A percentile compares a stretch with the other conserved stretches of the same genome.
Conservation (phyloP, 495 filamentous ascomycete genomes). For the Rusavskia elegans region DNA sequence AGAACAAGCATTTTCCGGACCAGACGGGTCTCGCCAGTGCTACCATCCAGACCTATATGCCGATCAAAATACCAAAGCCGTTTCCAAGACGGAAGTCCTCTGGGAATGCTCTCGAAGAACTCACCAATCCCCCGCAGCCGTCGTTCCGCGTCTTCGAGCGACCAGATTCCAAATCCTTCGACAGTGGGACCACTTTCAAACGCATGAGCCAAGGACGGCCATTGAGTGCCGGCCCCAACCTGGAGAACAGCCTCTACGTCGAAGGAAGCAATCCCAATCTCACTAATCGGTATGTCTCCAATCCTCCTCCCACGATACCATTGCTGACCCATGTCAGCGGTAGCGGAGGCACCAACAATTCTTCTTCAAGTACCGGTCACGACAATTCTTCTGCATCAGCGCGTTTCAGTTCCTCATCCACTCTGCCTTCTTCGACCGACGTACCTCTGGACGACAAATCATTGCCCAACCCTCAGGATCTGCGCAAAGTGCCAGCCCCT, state of each 20-base stretch:
- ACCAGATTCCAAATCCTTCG: slow-evolving; percentile 33
- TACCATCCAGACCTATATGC: slow-evolving; percentile 30
- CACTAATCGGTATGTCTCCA: slow-evolving; percentile 27
- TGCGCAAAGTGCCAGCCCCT: slow-evolving; percentile 40
- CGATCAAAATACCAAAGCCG: slow-evolving; percentile 51
- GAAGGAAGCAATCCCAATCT: slow-evolving; percentile 17
- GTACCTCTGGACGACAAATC: slow-evolving; percentile 38
- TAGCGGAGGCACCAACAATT: slow-evolving; percentile 51
- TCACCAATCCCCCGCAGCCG: slow-evolving; percentile 27
- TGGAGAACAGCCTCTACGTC: slow-evolving; percentile 28
- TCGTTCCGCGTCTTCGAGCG: slow-evolving; percentile 49
- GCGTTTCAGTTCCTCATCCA: slow-evolving; percentile 57
- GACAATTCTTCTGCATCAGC: slow-evolving; percentile 48
- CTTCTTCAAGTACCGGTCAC: slow-evolving; percentile 34
- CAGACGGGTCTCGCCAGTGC: background rate
- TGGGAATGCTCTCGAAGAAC: slow-evolving; percentile 45
- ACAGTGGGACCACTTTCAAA: slow-evolving; percentile 29
- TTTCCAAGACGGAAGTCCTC: slow-evolving; percentile 54
- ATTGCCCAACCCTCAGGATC: slow-evolving; percentile 30
- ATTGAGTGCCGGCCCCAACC: slow-evolving; percentile 35
- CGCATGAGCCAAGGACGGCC: slow-evolving; percentile 23
- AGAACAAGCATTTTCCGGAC: background rate
- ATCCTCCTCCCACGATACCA: slow-evolving; percentile 16
- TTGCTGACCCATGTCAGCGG: slow-evolving; percentile 24
- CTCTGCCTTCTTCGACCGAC: slow-evolving; percentile 56